Evolutionary conservation across 805 yeast genomes (phyloP).

Genomic region (Scheffersomyces coipomensis): DNA sequence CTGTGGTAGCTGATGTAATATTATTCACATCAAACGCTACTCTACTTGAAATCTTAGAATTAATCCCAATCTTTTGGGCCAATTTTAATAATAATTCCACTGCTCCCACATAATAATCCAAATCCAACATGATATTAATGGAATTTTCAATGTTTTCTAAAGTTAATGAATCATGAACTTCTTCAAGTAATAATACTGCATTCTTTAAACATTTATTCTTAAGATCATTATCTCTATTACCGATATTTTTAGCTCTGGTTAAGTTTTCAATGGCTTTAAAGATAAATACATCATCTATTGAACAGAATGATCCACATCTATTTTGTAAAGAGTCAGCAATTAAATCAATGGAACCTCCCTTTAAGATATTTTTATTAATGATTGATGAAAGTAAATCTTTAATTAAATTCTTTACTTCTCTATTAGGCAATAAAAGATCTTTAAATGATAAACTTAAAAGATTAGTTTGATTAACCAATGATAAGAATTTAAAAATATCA

Average conservation of each 20-base stretch:
- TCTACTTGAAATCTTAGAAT: slow-evolving; percentile 5
- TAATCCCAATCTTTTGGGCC: slow-evolving; percentile 57
- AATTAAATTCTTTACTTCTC: slow-evolving; percentile 60
- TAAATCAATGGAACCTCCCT: slow-evolving; percentile 91
- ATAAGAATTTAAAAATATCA: slow-evolving; percentile 68
- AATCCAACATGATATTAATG: slow-evolving; percentile 69
- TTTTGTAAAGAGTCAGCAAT: slow-evolving; percentile 87
- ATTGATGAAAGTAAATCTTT: slow-evolving; percentile 87
- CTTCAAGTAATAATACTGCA: slow-evolving; percentile 74
- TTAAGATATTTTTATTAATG: slow-evolving; percentile 81
- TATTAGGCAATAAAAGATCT: slow-evolving; percentile 73
- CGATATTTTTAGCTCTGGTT: slow-evolving; percentile 79
- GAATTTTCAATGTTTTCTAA: slow-evolving; percentile 82
- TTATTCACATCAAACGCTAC: background rate
- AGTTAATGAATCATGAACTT: slow-evolving; percentile 74
- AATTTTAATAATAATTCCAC: slow-evolving; percentile 77
- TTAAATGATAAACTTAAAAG: slow-evolving; percentile 67
- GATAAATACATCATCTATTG: slow-evolving; percentile 87
- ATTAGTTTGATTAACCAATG: slow-evolving; percentile 65
- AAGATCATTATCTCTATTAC: slow-evolving; percentile 66
- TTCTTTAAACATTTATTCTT: slow-evolving; percentile 64
- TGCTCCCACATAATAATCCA: slow-evolving; percentile 82
- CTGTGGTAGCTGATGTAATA: slow-evolving; percentile 1
- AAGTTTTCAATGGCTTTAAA: slow-evolving; percentile 92
- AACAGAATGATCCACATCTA: slow-evolving; percentile 92